phyloP scores from a whole-genome alignment of 352 stramenopile genomes.

The Phytophthora sansomeana region DNA sequence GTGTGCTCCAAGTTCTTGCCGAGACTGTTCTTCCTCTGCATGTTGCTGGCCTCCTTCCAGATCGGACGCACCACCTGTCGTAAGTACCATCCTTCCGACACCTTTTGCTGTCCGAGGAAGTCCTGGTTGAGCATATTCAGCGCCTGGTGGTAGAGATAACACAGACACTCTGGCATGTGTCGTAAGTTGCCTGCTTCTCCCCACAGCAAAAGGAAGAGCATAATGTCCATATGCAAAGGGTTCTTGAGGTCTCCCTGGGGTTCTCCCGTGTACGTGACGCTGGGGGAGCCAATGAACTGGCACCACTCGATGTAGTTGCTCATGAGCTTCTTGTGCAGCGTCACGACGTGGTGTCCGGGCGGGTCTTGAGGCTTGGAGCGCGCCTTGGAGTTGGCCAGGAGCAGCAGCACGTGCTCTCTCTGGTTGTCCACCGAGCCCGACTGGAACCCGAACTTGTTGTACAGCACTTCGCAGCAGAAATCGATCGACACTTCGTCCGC shows the following conservation, averaged over 20 bases:
- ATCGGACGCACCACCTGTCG: constrained; percentile 62
- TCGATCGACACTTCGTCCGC: constrained; percentile 78
- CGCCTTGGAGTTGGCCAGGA: constrained; percentile 79
- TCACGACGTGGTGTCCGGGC: constrained; percentile 54
- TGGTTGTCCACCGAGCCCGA: constrained; percentile 76
- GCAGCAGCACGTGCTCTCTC: constrained; percentile 75
- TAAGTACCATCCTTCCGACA: constrained; percentile 64
- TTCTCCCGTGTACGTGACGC: constrained; percentile 47
- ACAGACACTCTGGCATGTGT: constrained; percentile 97
- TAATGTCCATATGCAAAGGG: constrained; percentile 90
- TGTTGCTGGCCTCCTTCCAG: constrained; percentile 72
- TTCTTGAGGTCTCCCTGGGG: constrained; percentile 63
- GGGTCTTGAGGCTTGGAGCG: constrained; percentile 54
- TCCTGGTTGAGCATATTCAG: constrained; percentile 64
- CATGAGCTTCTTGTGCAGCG: constrained; percentile 70
- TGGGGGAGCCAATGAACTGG: constrained; percentile 52
- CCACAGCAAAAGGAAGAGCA: constrained; percentile 97
- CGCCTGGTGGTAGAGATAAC: constrained; percentile 95
- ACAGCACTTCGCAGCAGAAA: constrained; percentile 77
- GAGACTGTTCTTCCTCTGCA: constrained; percentile 68
- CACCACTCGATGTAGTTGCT: constrained; percentile 76
- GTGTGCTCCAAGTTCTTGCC: constrained; percentile 74
- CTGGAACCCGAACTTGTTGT: constrained; percentile 84
- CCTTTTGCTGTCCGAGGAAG: constrained; percentile 56
- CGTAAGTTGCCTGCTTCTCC: constrained; percentile 96